These are phyloP conservation scores for Epichloe sylvatica DNA, from an alignment of 2,329 filamentous ascomycete species.

Conservation along the genomic window DNA sequence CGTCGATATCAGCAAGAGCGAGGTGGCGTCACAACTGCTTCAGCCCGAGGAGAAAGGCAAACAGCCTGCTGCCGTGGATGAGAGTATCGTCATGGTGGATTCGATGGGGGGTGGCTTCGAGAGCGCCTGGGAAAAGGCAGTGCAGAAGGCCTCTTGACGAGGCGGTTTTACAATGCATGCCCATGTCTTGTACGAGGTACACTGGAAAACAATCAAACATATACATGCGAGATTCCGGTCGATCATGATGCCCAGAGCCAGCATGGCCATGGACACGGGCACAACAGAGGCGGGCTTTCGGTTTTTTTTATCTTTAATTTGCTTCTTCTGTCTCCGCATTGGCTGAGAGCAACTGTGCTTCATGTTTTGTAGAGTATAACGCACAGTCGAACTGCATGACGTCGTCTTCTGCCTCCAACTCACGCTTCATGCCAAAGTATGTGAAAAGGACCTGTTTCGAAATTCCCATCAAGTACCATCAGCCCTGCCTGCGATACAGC, in stretches of 20 bases:
- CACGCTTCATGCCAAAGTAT: not conserved
- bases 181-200: not conserved
- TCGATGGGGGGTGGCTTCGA: constrained; percentile 41
- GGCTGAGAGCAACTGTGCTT: not conserved
- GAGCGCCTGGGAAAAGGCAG: constrained; percentile 55
- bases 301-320: not conserved
- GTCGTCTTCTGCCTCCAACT: not conserved
- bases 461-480: not conserved
- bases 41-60: constrained; percentile 17
- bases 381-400: not conserved
- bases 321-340: not conserved
- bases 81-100: constrained; percentile 40
- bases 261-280: not conserved
- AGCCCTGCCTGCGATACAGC: not conserved
- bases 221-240: not conserved
- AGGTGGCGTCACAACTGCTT: constrained; percentile 8
- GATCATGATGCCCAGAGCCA: not conserved
- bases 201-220: not conserved
- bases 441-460: not conserved
- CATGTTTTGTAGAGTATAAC: not conserved
- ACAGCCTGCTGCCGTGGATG: constrained; percentile 16
- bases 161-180: not conserved
- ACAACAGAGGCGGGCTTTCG: not conserved
- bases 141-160: constrained; percentile 15
- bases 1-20: constrained; percentile 17